Base-by-base conservation (phyloP, 768 basidiomycete species). In the Suillus subalutaceus region DNA sequence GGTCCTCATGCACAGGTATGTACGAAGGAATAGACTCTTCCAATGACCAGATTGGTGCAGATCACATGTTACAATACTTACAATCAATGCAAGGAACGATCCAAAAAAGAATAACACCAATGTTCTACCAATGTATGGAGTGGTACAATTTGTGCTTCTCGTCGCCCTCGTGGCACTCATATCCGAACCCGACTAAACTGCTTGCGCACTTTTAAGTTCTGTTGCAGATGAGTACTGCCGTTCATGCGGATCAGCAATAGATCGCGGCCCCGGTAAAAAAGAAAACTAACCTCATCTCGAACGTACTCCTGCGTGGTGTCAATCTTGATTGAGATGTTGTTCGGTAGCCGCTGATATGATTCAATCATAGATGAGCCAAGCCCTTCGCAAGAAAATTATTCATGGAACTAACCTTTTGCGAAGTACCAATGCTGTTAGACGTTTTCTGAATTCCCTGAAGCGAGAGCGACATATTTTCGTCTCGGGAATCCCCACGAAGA, bases 301-400 rank as follows among this genome's bases (percentile, higher is more conserved):
- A 77, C 72, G 57, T 79, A 80, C 64, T 88, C 87, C 37, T 86
- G 81, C 48, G 81, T 87, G 9, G 88, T 88, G 72, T 89, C 85
- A 64, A 89, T 85, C 76, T 87, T 86, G 77, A 90, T 88, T 41
- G 87, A 85, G 68, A 89, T 86, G 67, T 84, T 84, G 60, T 83
- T 81, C 55, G 81, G 81, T 68, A 56, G 2, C 4, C 59, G 67
- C 74, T 71, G 37, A 65, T 40, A 64, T 37, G 5, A 10, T 15
- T 6, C 26, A 7, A 30, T 30, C 23, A 50, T 52, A 32, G 53
- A 67, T 23, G 44, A 53, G 2, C 48, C 26, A 23, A 13, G 16
- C 15, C 6, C 41, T 18, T 18, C 3, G 2, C 12, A 1, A 32
- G 6, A 41, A 9, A 15, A 37, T 6, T 6, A 7, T 12, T 26